Conservation (phyloP, 2,329 filamentous ascomycete genomes). For the Sporothrix euskadiensis region DNA sequence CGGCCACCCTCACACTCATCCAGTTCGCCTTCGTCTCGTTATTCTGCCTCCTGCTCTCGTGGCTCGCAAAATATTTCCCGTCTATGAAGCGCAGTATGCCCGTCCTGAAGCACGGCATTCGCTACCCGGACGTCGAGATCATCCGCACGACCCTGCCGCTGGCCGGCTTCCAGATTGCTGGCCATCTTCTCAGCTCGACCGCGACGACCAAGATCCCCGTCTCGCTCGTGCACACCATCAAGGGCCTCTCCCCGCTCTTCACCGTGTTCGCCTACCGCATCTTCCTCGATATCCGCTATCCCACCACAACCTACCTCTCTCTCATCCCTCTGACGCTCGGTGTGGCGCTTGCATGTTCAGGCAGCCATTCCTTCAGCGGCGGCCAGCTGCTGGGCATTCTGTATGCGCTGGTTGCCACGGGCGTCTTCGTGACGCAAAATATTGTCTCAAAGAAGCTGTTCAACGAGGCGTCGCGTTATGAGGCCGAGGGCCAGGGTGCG, state of each 20-base stretch:
- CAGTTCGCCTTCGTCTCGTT: constrained; percentile 92
- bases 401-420: constrained; percentile 83
- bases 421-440: constrained; percentile 97
- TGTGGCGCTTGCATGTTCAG: constrained; percentile 95
- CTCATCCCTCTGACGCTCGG: constrained; percentile 87
- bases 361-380: constrained; percentile 66
- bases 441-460: constrained; percentile 98
- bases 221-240: constrained; percentile 96
- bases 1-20: constrained; percentile 84
- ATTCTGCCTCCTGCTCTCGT: constrained; percentile 80
- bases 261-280: constrained; percentile 91
- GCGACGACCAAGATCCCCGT: constrained; percentile 94
- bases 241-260: constrained; percentile 92
- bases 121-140: constrained; percentile 75
- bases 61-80: constrained; percentile 72
- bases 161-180: constrained; percentile 87
- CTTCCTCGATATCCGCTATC: constrained; percentile 86
- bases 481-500: constrained; percentile 66
- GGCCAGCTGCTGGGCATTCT: constrained; percentile 88
- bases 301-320: constrained; percentile 81
- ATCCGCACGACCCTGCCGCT: constrained; percentile 86
- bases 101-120: constrained; percentile 80
- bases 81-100: constrained; percentile 69
- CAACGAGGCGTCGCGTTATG: constrained; percentile 85
- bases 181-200: constrained; percentile 90